phyloP scores from a whole-genome alignment of 805 yeast species.

The Metschnikowia kunwiensis region DNA sequence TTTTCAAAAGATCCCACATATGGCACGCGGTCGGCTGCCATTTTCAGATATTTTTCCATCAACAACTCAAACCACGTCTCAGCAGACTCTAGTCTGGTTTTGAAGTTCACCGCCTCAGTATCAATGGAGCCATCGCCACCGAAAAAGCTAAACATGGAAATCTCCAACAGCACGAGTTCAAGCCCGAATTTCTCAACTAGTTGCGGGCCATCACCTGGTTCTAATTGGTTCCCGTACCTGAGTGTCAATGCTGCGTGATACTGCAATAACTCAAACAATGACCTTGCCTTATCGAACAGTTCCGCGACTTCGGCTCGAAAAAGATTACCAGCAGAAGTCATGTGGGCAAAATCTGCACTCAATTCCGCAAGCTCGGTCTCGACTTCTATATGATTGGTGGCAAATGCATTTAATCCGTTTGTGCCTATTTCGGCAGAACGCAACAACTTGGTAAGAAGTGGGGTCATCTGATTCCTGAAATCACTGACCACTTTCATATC shows the following conservation, averaged over 20 bases:
- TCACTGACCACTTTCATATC: neutral
- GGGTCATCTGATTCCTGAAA: neutral
- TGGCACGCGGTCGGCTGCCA: neutral
- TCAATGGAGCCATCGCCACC: neutral
- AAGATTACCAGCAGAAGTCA: constrained; percentile 1
- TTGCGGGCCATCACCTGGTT: neutral
- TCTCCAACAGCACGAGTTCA: neutral
- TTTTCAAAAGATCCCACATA: neutral
- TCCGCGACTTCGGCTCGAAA: constrained; percentile 1
- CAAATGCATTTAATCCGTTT: neutral
- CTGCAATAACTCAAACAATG: constrained; percentile 1
- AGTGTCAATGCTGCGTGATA: constrained; percentile 1
- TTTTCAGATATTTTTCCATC: neutral
- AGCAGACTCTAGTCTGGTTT: neutral
- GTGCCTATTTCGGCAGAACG: neutral
- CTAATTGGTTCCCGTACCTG: neutral
- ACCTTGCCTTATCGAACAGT: neutral
- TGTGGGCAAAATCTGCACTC: neutral
- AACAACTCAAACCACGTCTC: neutral
- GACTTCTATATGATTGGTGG: too few species aligned
- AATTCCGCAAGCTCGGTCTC: neutral
- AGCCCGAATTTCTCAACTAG: neutral
- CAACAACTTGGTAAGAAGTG: neutral
- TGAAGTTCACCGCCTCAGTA: neutral
- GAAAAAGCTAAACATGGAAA: neutral